phyloP scores from a whole-genome alignment of 1,284 basidiomycete genomes.

The Fomitopsis betulina region DNA sequence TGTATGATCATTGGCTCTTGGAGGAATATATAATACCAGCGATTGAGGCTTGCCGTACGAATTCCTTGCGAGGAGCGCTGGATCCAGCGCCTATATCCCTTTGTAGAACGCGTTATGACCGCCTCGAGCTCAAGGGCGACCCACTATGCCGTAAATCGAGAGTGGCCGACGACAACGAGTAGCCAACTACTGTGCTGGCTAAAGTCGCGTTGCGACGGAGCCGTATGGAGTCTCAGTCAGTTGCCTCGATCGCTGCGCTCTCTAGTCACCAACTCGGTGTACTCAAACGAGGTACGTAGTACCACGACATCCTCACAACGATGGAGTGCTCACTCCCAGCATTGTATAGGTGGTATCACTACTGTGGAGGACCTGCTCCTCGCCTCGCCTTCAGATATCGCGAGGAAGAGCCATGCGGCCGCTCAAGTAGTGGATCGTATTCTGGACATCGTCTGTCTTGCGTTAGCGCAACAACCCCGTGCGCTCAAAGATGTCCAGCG shows the following conservation, averaged over 20 bases:
- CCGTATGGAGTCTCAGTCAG: slow-evolving; percentile 1
- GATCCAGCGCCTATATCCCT: not conserved
- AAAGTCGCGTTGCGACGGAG: not conserved
- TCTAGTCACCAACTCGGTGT: not conserved
- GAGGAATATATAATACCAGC: no score
- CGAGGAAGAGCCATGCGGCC: slow-evolving; percentile 48
- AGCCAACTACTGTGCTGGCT: not conserved
- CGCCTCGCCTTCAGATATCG: slow-evolving; percentile 42
- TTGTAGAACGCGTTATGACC: not conserved
- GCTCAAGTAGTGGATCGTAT: slow-evolving; percentile 44
- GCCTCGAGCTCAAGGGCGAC: not conserved
- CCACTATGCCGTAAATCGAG: not conserved
- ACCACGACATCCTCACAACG: not conserved
- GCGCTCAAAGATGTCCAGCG: slow-evolving; percentile 34
- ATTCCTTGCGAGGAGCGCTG: not conserved
- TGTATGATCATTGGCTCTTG: not conserved
- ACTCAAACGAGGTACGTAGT: not conserved
- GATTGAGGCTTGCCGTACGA: no score
- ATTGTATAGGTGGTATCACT: slow-evolving; percentile 13
- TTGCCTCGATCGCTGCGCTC: not conserved
- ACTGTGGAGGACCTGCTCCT: slow-evolving; percentile 49
- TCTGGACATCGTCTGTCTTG: slow-evolving; percentile 41
- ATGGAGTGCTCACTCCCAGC: not conserved
- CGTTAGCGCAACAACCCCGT: slow-evolving; percentile 29
- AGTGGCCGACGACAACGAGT: not conserved